Evolutionary conservation across 352 stramenopile species (phyloP), one percentile per base, ranked within the genome.

Genomic region (Globisporangium polare): DNA sequence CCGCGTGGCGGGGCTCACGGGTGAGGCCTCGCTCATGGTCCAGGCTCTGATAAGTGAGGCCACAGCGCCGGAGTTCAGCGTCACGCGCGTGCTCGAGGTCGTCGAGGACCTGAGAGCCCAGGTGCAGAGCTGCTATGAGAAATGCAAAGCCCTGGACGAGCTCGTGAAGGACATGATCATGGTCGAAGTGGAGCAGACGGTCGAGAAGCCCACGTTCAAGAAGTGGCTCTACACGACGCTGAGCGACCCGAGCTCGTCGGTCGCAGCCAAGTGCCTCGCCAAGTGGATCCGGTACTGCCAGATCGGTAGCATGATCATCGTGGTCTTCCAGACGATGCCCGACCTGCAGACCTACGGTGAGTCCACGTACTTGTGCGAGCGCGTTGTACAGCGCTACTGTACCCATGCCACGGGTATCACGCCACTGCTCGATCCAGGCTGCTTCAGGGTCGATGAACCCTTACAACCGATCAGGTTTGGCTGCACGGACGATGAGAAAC

Each of bases 261-360:
- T 71, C 1, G 29, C 69, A 15, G 77, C 75, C 37, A 63, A 65
- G 9, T 77, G 60, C 37, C 72, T 86, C 27, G 74, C 65, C 9
- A 72, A 75, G 5, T 92, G 82, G 82, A 63, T 84, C n/a, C 76
- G 77, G 24, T 81, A 74, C 49, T 88, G 77, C 58, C 74, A 86
- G n/a, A 72, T 90, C 26, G 74, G 80, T 20, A 88, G 78, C 66
- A 89, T 92, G 74, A 70, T 88, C 65, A 72, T 89, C 41, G 78
- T 92, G n/a, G 69, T 89, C 27, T 82, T 89, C 47, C 77, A 92
- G 59, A 92, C 83, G 18, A 90, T 92, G 80, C 83, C 83, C 1
- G 83, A 92, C 24, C 59, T 92, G 31, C 83, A 92, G 49, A 84
- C 77, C 12, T 90, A 88, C 62, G 80, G 80, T 31, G 78, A 90